Evolutionary conservation across 192 early-diverging fungal genomes (phyloP), one percentile per base, ranked within the genome.

Genomic region (Diversispora eburnea): DNA sequence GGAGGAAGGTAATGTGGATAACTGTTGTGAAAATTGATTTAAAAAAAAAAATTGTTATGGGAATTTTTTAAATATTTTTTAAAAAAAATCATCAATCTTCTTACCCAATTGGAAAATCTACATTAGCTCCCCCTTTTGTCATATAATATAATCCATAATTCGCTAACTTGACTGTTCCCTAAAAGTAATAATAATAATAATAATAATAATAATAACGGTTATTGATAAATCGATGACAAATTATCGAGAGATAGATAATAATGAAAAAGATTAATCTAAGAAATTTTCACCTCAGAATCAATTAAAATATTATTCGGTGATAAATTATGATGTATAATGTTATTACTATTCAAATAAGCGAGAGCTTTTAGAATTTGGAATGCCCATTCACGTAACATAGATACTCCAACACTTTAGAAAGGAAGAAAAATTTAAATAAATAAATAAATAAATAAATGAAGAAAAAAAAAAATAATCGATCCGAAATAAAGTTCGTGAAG

Each of bases 41-140:
- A 22, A 49, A 48, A 59, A 75, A 25, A 58, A 52, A 67, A 83
- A 87, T 25, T 76, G 70, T 5, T 81, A 83, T 46, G 82, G 78
- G 8, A 25, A 9, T 42, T 10, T 43, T 43, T 0, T 41, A 45
- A 45, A 0, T 4, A 19, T 20, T 3, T 20, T 77, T 78, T 20
- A 54, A 13, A 3, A 13, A 3, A 8, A 8, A 9, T 22, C 8
- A 10, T 46, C 13, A 17, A 25, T 13, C 33, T 57, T 20, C 73
- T 48, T 74, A 83, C 80, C 87, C 86, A 60, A 89, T 81, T 2
- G 87, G 86, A 72, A 89, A 89, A 62, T 88, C 84, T 2, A 89
- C 84, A 67, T 87, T 62, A 20, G 68, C 72, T 0, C 85, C 86
- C 12, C 80, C 78, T 39, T 80, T 76, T 6, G 88, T 89, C 84